Conservation (phyloP, 805 yeast species). For the Teunomyces barrocoloradensis region DNA sequence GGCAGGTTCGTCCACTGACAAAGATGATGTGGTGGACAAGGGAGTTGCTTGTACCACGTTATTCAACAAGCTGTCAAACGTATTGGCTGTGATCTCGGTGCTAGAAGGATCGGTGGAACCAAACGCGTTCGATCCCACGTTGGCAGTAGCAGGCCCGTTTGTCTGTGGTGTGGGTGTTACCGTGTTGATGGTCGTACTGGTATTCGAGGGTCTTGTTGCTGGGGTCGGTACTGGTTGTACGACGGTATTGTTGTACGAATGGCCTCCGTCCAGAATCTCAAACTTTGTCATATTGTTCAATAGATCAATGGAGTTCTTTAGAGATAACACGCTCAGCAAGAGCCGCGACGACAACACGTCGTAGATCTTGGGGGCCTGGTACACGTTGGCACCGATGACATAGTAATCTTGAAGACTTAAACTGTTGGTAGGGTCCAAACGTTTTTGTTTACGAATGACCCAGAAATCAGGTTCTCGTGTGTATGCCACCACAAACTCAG, state of each 20-base stretch:
- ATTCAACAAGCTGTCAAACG: slow-evolving; percentile 31
- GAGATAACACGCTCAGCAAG: slow-evolving; percentile 32
- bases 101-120: slow-evolving; percentile 9
- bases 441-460: slow-evolving; percentile 80
- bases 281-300: slow-evolving; percentile 32
- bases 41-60: slow-evolving; percentile 18
- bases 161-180: slow-evolving; percentile 15
- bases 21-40: slow-evolving; percentile 3
- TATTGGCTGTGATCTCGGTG: slow-evolving; percentile 26
- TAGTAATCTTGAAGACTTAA: slow-evolving; percentile 72
- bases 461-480: slow-evolving; percentile 90
- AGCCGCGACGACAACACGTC: slow-evolving; percentile 72
- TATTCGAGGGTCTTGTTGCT: slow-evolving; percentile 7
- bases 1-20: slow-evolving; percentile 12
- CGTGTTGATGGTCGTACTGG: not conserved
- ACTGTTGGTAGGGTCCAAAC: slow-evolving; percentile 52
- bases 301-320: slow-evolving; percentile 32
- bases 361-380: slow-evolving; percentile 80
- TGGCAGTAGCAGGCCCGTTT: slow-evolving; percentile 10
- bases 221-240: slow-evolving; percentile 7
- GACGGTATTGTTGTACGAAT: slow-evolving; percentile 18
- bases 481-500: slow-evolving; percentile 74
- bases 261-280: slow-evolving; percentile 36
- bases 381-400: slow-evolving; percentile 87
- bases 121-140: slow-evolving; percentile 10